Conservation (phyloP, 331 rosid genomes). For the Stylosanthes scabra region DNA sequence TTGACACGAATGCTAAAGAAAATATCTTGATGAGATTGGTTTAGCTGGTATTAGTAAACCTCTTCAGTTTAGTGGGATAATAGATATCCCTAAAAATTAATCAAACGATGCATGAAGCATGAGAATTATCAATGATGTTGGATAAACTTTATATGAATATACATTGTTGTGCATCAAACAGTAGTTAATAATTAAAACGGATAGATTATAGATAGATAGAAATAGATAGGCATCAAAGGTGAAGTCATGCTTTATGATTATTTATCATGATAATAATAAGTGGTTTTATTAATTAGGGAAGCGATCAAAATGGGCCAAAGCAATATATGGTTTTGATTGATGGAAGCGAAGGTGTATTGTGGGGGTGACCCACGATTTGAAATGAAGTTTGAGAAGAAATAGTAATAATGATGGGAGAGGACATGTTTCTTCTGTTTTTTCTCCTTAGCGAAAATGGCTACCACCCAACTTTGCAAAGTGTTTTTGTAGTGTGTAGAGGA, state of each 20-base stretch:
- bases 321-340: conserved; percentile 55
- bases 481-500: conserved; percentile 42
- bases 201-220: background rate
- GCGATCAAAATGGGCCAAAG: conserved; percentile 55
- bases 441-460: conserved; percentile 39
- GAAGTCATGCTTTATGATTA: conserved; percentile 30
- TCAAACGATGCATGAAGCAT: conserved; percentile 32
- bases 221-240: conserved; percentile 36
- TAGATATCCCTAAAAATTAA: background rate
- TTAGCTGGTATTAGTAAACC: background rate
- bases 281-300: conserved; percentile 25
- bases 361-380: conserved; percentile 53
- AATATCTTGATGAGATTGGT: background rate
- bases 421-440: conserved; percentile 16
- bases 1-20: no score
- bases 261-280: conserved; percentile 13
- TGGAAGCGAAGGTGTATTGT: conserved; percentile 50
- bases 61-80: conserved; percentile 21
- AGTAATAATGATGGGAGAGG: conserved; percentile 46
- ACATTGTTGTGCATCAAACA: background rate
- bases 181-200: background rate
- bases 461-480: conserved; percentile 43
- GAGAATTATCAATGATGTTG: conserved; percentile 30
- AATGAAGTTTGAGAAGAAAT: conserved; percentile 42
- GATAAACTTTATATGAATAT: conserved; percentile 35